Base-by-base conservation (phyloP, 441 rosid genomes). In the Pelargonium cotyledonis region DNA sequence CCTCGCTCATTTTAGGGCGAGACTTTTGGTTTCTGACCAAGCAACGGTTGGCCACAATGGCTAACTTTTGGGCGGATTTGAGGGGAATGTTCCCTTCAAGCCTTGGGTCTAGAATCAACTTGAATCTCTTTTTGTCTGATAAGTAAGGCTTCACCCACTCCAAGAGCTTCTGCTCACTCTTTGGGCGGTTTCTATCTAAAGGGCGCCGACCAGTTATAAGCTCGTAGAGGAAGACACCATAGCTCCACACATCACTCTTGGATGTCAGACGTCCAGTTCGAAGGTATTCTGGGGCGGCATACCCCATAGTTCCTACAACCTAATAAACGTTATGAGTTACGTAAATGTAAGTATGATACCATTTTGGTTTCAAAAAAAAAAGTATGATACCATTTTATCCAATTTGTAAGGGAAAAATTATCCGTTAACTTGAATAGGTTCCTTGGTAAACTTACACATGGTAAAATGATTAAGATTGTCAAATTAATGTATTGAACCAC, bases 271-370 rank as follows among this genome's bases (percentile, higher is more conserved):
- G 93, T 6, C 99, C 99, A 0, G 97, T 88, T 53, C 83, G 95
- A 46, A 94, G 41, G 69, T 94, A 94, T 38, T 94, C 99, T 1
- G 97, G 99, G 43, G 99, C 93, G n/a, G 91, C 95, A 81, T 94
- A 94, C 66, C 96, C 97, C 89, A 85, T 78, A 63, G 99, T 94
- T 62, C 97, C 99, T 41, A 94, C 95, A 64, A 91, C 97, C 96
- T 94, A 76, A 68, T 69, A 60, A 21, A 26, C 51, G 10, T 62
- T 74, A 57, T 10, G 55, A 44, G 15, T 65, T 15, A 46, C 46
- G 46, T 44, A n/a, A 31, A 49, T 14, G 57, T 55, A 18, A 55
- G 6, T 31, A 31, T 31, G 38, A 31, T 31, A 3, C 38, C 38
- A 31, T 31, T n/a, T n/a, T n/a, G n/a, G n/a, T n/a, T n/a, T n/a